Base-by-base conservation (phyloP, 768 basidiomycete genomes). In the Hygrocybe coccinea region DNA sequence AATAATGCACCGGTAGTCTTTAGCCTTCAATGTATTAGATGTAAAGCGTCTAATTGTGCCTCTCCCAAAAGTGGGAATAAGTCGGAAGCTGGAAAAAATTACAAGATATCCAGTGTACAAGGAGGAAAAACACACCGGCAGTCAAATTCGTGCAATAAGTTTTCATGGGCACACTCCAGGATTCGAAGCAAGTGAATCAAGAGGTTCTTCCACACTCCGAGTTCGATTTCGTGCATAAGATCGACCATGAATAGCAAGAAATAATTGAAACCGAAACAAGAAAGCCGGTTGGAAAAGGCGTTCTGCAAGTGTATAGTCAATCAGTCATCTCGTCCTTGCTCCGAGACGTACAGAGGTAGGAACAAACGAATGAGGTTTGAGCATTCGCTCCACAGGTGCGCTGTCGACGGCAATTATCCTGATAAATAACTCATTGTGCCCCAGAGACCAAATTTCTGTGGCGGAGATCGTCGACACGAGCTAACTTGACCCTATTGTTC, bases 41-140 rank as follows among this genome's bases (percentile, higher is more conserved):
- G 58, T 33, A 50, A 76, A 75, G 1, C 52, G 35, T 0, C 67
- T 51, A 7, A 76, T 76, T 0, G 68, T 63, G 5, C 49, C 57
- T n/a, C 50, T 43, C 2, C 67, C 66, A 54, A 71, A 71, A 10
- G 61, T 64, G 14, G 64, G 56, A 6, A 70, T 61, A 2, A 37
- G 22, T 1, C 62, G 58, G 57, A 58, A 71, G 17, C 70, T 69
- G 24, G 35, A 22, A 35, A 47, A 25, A 5, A n/a, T 2, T 39
- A 37, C 24, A 47, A 35, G 41, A 56, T 44, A 41, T 41, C 41
- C 44, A 50, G 24, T 6, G 17, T 17, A 51, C 2, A 35, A 7
- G 8, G 2, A n/a, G 8, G 34, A 19, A 7, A 34, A 35, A 35
- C 33, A 4, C 19, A 55, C 69, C 64, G 34, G 14, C 54, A n/a